Percentiles rank a stretch among this genome's conserved stretches.
Evolutionary conservation across 345 rosid genomes (phyloP).

Genomic region (Linum lewisii): DNA sequence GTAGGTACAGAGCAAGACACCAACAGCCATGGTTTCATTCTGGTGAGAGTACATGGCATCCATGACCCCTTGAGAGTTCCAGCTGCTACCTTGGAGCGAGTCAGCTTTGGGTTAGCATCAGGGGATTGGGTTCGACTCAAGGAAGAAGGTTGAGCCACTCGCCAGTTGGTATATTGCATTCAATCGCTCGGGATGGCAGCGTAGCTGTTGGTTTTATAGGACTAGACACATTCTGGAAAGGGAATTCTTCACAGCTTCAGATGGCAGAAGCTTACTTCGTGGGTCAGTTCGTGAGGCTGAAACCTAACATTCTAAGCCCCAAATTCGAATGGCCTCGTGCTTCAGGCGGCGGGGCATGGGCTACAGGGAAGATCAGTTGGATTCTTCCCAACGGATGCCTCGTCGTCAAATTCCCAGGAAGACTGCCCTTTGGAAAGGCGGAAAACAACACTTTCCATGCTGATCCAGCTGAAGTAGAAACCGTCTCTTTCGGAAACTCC

Average conservation of each 20-base stretch:
- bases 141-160: constrained; percentile 49
- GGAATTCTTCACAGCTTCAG: constrained; percentile 60
- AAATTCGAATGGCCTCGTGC: constrained; percentile 74
- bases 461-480: constrained; percentile 84
- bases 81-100: constrained; percentile 57
- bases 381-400: constrained; percentile 83
- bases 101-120: constrained; percentile 59
- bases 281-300: constrained; percentile 75
- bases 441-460: constrained; percentile 47
- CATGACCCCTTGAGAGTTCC: constrained; percentile 80
- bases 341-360: constrained; percentile 49
- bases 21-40: constrained; percentile 50
- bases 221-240: constrained; percentile 67
- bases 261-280: constrained; percentile 67
- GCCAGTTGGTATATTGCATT: constrained; percentile 77
- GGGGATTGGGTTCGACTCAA: constrained; percentile 92
- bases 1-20: constrained; percentile 57
- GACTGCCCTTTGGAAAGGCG: constrained; percentile 40
- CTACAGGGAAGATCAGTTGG: constrained; percentile 64
- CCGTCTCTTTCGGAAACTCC: constrained; percentile 49
- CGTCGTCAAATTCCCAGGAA: constrained; percentile 62
- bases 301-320: constrained; percentile 53
- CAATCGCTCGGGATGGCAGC: constrained; percentile 50
- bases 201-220: constrained; percentile 77
- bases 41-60: constrained; percentile 79